phyloP scores from a whole-genome alignment of 208 protist species.

The Crithidia expoeki region DNA sequence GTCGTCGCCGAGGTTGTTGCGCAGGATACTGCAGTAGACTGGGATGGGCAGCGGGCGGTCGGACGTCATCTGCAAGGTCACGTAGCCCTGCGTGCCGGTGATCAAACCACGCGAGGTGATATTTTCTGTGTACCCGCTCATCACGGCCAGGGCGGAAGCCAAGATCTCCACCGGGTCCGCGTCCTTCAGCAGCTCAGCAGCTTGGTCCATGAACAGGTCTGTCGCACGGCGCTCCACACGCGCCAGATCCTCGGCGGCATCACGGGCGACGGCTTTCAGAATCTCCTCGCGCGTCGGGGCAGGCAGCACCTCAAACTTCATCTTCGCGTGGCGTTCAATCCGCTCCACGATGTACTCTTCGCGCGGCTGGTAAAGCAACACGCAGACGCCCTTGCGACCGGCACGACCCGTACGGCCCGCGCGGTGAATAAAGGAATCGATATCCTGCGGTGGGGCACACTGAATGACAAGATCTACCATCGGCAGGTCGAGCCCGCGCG shows the following conservation, averaged over 20 bases:
- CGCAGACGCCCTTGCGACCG: slow-evolving; percentile 88
- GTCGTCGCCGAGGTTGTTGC: slow-evolving; percentile 85
- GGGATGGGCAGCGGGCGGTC: slow-evolving; percentile 76
- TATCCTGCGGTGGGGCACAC: slow-evolving; percentile 80
- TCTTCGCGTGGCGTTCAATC: slow-evolving; percentile 92
- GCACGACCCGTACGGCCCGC: slow-evolving; percentile 96
- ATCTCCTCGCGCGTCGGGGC: slow-evolving; percentile 89
- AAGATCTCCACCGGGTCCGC: slow-evolving; percentile 87
- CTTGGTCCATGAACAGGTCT: slow-evolving; percentile 88
- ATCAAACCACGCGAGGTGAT: slow-evolving; percentile 84
- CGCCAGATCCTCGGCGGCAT: slow-evolving; percentile 86
- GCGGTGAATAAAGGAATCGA: slow-evolving; percentile 97
- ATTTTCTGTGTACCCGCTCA: slow-evolving; percentile 92
- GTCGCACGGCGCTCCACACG: slow-evolving; percentile 85
- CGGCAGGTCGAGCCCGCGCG: slow-evolving; percentile 85
- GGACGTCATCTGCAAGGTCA: slow-evolving; percentile 75
- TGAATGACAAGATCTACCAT: slow-evolving; percentile 93
- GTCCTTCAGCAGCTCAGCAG: slow-evolving; percentile 86
- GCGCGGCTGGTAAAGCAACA: slow-evolving; percentile 84
- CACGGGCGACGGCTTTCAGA: slow-evolving; percentile 81
- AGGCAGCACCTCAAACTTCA: slow-evolving; percentile 88
- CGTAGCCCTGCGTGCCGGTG: slow-evolving; percentile 75
- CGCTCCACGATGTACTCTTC: slow-evolving; percentile 90
- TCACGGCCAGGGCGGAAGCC: slow-evolving; percentile 88
- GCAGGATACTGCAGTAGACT: slow-evolving; percentile 88